Percentiles rank a stretch among this genome's conserved stretches.
Conservation (phyloP, 768 basidiomycete genomes). For the Termitomyces bulborhizus region DNA sequence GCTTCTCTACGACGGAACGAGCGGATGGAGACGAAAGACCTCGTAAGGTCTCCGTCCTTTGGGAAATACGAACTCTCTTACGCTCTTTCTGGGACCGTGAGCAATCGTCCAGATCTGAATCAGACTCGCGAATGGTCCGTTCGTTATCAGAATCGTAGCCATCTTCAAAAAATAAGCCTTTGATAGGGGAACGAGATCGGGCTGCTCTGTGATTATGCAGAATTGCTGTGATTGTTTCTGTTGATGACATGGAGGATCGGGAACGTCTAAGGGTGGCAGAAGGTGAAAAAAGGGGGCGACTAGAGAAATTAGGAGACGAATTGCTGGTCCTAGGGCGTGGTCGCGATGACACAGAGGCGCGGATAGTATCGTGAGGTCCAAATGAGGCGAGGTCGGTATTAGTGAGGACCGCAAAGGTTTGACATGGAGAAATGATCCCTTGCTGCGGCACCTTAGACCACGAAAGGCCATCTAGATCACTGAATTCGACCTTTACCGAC, state of each 20-base stretch:
- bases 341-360: constrained; percentile 21
- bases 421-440: constrained; percentile 2
- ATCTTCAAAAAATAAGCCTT: constrained; percentile 19
- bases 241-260: constrained; percentile 2
- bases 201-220: constrained; percentile 17
- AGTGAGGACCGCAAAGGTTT: constrained; percentile 28
- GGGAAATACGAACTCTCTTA: not conserved
- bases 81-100: constrained; percentile 5
- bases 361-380: constrained; percentile 33
- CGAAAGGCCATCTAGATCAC: constrained; percentile 52
- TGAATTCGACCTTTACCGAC: constrained; percentile 55
- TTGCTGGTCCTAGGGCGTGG: constrained; percentile 9
- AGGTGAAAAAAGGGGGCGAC: constrained; percentile 11
- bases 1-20: not conserved
- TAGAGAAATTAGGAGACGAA: constrained; percentile 18
- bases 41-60: not conserved
- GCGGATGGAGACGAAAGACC: not conserved
- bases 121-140: constrained; percentile 6
- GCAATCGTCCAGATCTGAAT: constrained; percentile 2
- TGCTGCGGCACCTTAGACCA: constrained; percentile 24
- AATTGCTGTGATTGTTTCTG: constrained; percentile 8
- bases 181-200: constrained; percentile 24
- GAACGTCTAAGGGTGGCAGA: constrained; percentile 1
- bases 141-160: constrained; percentile 11
- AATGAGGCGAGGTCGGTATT: constrained; percentile 29